phyloP scores from a whole-genome alignment of 345 rosid species.

The Gynandropsis gynandra region DNA sequence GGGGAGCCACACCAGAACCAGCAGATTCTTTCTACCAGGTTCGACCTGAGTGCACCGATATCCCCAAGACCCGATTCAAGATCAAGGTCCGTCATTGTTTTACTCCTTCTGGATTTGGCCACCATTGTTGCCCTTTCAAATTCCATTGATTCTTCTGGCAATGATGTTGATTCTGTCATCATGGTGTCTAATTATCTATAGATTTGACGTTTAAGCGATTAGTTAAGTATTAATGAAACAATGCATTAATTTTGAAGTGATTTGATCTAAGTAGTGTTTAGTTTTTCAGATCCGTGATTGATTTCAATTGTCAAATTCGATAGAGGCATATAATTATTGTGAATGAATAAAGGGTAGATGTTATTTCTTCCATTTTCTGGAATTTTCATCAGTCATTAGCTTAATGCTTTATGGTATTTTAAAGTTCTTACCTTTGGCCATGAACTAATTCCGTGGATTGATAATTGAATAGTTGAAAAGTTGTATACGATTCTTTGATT shows the following conservation, averaged over 20 bases:
- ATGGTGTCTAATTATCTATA: background rate
- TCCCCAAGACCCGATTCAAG: slow-evolving; percentile 74
- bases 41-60: slow-evolving; percentile 85
- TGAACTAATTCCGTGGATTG: too few relatives aligned
- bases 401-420: too few relatives aligned
- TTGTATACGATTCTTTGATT: too few relatives aligned
- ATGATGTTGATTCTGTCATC: background rate
- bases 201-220: background rate
- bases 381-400: too few relatives aligned
- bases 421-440: too few relatives aligned
- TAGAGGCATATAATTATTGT: slow-evolving; percentile 8
- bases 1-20: slow-evolving; percentile 52
- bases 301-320: background rate
- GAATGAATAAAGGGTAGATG: background rate
- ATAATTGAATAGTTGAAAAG: too few relatives aligned
- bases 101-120: background rate
- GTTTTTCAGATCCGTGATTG: slow-evolving; percentile 7
- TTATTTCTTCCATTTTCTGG: background rate
- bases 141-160: slow-evolving; percentile 5
- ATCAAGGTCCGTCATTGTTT: slow-evolving; percentile 58
- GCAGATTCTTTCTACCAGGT: slow-evolving; percentile 83
- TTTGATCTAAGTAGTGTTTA: slow-evolving; percentile 9
- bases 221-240: background rate
- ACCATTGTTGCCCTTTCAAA: background rate
- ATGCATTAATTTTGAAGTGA: background rate